Conservation (phyloP, 768 basidiomycete genomes). For the Hygrophorus pudorinus region DNA sequence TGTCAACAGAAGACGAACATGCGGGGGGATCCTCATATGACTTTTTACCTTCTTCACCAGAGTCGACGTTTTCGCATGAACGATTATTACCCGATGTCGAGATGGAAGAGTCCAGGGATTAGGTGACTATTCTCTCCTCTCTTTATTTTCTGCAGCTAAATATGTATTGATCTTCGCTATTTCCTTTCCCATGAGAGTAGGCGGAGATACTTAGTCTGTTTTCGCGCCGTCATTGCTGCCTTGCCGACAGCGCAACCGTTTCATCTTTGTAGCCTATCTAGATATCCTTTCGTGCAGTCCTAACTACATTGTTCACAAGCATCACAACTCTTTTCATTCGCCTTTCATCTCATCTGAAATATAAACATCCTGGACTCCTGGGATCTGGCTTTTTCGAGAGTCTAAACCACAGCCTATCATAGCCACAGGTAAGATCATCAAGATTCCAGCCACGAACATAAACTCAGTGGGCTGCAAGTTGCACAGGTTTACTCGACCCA, state of each 20-base stretch:
- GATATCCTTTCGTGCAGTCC: constrained; percentile 12
- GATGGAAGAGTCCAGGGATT: constrained; percentile 4
- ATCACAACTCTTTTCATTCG: neutral
- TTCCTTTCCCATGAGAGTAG: neutral
- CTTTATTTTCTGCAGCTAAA: neutral
- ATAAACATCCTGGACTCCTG: too few species aligned
- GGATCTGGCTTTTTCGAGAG: too few species aligned
- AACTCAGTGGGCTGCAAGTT: too few species aligned
- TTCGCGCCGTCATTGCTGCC: neutral
- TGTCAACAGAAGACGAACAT: constrained; percentile 5
- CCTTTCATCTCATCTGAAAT: neutral
- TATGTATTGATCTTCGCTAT: neutral
- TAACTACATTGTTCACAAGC: constrained; percentile 8
- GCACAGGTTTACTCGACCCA: too few species aligned
- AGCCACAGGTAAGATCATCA: too few species aligned
- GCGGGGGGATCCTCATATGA: constrained; percentile 25
- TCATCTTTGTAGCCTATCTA: constrained; percentile 22
- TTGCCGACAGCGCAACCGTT: neutral
- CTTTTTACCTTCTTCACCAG: constrained; percentile 35
- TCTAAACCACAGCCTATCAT: too few species aligned
- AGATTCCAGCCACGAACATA: too few species aligned
- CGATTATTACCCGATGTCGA: constrained; percentile 23
- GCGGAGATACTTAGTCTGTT: neutral
- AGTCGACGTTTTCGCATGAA: constrained; percentile 28
- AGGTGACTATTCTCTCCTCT: constrained; percentile 7